These are phyloP conservation scores for Sarocladium strictum DNA, from an alignment of 2,329 filamentous ascomycete species.

Conservation along the genomic window DNA sequence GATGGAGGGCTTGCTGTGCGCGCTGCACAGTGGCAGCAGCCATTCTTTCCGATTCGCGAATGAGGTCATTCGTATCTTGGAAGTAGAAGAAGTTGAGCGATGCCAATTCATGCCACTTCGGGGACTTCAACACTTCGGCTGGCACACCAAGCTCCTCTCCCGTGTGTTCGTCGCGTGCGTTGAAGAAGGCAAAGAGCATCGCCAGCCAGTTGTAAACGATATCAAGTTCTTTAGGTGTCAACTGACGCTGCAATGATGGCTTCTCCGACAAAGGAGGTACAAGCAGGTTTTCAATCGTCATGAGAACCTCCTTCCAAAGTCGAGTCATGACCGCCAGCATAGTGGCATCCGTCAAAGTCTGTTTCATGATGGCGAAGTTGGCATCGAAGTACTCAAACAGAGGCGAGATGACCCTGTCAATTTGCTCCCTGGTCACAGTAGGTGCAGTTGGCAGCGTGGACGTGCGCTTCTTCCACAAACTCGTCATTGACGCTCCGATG, in stretches of 20 bases:
- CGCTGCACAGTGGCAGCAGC: slow-evolving; percentile 77
- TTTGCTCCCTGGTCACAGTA: slow-evolving; percentile 59
- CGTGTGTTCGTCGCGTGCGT: slow-evolving; percentile 78
- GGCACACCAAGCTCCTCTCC: slow-evolving; percentile 82
- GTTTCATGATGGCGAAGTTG: slow-evolving; percentile 98
- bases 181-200: slow-evolving; percentile 89
- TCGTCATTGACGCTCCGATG: slow-evolving; percentile 66
- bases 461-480: slow-evolving; percentile 56
- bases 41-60: slow-evolving; percentile 95
- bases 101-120: slow-evolving; percentile 96
- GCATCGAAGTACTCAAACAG: slow-evolving; percentile 95
- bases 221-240: slow-evolving; percentile 84
- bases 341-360: slow-evolving; percentile 88
- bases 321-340: slow-evolving; percentile 99
- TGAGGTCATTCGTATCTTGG: slow-evolving; percentile 81
- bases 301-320: slow-evolving; percentile 94
- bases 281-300: slow-evolving; percentile 82
- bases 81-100: slow-evolving; percentile 99
- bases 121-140: slow-evolving; percentile 85
- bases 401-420: slow-evolving; percentile 75
- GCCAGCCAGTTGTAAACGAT: slow-evolving; percentile 93
- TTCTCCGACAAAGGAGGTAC: slow-evolving; percentile 96
- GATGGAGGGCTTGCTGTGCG: slow-evolving; percentile 60
- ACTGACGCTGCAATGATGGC: slow-evolving; percentile 74
- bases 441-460: slow-evolving; percentile 41